Conservation (phyloP, 345 rosid genomes). For the Laguncularia racemosa region DNA sequence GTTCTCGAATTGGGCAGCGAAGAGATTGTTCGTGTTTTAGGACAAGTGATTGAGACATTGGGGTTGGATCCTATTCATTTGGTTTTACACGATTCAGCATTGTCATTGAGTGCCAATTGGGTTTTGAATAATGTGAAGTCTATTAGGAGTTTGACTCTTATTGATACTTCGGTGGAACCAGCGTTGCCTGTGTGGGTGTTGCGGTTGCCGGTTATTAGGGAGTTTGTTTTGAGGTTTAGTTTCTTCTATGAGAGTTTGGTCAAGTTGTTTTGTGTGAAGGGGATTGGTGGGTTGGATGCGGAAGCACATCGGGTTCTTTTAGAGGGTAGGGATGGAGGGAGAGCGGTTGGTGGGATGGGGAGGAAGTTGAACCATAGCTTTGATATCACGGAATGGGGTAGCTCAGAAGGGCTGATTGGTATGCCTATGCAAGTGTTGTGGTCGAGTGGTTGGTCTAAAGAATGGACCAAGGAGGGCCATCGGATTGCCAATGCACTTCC, state of each 20-base stretch:
- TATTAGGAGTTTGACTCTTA: constrained; percentile 62
- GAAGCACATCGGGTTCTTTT: constrained; percentile 69
- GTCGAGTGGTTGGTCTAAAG: constrained; percentile 57
- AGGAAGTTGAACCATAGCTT: constrained; percentile 73
- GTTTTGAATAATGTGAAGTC: constrained; percentile 40
- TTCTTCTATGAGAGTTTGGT: constrained; percentile 42
- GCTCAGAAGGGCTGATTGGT: constrained; percentile 41
- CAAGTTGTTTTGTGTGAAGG: constrained; percentile 51
- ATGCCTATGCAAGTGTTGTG: constrained; percentile 75
- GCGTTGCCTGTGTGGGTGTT: constrained; percentile 68
- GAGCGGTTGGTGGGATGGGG: constrained; percentile 47
- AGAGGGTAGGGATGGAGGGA: constrained; percentile 64
- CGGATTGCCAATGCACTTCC: constrained; percentile 59
- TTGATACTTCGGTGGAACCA: constrained; percentile 59
- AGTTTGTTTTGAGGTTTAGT: constrained; percentile 41
- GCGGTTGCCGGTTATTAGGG: constrained; percentile 47
- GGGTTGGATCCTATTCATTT: constrained; percentile 77
- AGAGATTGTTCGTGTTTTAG: constrained; percentile 59
- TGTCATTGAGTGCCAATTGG: constrained; percentile 70
- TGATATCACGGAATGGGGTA: constrained; percentile 70
- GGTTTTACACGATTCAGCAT: constrained; percentile 84
- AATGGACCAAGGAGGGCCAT: constrained; percentile 64
- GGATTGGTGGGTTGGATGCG: constrained; percentile 33
- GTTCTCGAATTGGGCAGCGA: constrained; percentile 58
- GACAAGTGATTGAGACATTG: constrained; percentile 64